These are phyloP conservation scores for Volvox reticuliferus DNA, from an alignment of 139 green algal species.

Conservation along the genomic window DNA sequence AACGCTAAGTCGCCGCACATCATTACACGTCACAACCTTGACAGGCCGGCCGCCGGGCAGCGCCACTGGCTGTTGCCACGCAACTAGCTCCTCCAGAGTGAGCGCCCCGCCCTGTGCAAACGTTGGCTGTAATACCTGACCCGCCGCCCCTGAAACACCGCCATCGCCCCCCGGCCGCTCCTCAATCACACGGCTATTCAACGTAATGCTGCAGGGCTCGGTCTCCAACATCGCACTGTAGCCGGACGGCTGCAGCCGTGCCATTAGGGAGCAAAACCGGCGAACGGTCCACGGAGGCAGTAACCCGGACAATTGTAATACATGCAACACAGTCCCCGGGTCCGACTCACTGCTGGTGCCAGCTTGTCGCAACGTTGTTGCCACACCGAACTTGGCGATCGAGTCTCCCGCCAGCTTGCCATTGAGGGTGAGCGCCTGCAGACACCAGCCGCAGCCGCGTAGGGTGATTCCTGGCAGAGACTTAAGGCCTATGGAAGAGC, in stretches of 20 bases:
- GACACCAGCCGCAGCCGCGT: neutral
- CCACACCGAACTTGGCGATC: neutral
- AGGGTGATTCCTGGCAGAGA: neutral
- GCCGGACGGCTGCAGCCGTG: neutral
- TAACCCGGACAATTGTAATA: constrained; percentile 40
- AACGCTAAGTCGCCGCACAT: neutral
- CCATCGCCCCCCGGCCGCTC: neutral
- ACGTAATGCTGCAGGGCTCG: constrained; percentile 27
- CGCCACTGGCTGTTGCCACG: constrained; percentile 21
- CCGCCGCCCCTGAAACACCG: neutral
- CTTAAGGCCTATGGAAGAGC: neutral
- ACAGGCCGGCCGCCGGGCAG: constrained; percentile 33
- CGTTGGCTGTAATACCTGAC: neutral
- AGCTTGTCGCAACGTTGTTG: neutral
- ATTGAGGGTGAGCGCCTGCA: constrained; percentile 16
- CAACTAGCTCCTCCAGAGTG: constrained; percentile 11
- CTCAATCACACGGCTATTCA: constrained; percentile 25
- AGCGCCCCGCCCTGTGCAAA: constrained; percentile 21
- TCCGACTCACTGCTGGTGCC: neutral
- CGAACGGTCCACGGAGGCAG: constrained; percentile 41
- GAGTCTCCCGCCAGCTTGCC: neutral
- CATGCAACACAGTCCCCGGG: neutral
- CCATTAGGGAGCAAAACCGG: neutral
- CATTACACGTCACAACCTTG: constrained; percentile 9
- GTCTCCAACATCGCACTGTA: neutral